Evolutionary conservation across 83 land plant genomes (phyloP), one percentile per base, ranked within the genome.

Genomic region (Thuja plicata): DNA sequence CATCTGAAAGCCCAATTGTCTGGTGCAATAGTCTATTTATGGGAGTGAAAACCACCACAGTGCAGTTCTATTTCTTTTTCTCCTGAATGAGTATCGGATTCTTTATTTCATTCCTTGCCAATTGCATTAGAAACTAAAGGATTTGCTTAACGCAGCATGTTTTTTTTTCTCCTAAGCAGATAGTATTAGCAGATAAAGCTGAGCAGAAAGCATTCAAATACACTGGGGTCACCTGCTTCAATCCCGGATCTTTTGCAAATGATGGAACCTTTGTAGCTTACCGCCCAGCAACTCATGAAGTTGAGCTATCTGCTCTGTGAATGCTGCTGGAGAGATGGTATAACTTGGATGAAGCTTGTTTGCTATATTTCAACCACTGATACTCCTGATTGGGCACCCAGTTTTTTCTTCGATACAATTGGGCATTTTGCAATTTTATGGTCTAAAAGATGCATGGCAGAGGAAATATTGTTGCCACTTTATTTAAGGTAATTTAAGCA

Each of bases 221-320:
- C 91, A 89, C 95, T 21, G 99, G 99, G 87, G 94, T 96, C 54
- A 98, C 99, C 48, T 96, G 98, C 89, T 96, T 97, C 82, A 98
- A 96, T 89, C 99, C 99, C 8, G 99, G 99, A 70, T 98, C 99
- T 60, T 98, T 98, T 92, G 91, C 99, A 66, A 93, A 89, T 88
- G 99, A 98, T 88, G 91, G 95, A 84, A 96, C 97, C 0, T 98
- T 98, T 85, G 94, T 94, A 41, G 99, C 96, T 19, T 98, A 98
- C 87, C 92, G 99, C 21, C 99, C 99, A 81, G 95, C 98, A 86
- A 92, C 94, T 41, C 94, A 93, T 45, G 99, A 98, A 91, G 95
- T 95, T 84, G 99, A 98, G 89, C 79, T 98, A 54, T 98, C 97
- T 40, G 92, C 96, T 81, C 79, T 98, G 78, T 96, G 93, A 95